phyloP scores from a whole-genome alignment of 495 filamentous ascomycete genomes.

The Pyronema domesticum region DNA sequence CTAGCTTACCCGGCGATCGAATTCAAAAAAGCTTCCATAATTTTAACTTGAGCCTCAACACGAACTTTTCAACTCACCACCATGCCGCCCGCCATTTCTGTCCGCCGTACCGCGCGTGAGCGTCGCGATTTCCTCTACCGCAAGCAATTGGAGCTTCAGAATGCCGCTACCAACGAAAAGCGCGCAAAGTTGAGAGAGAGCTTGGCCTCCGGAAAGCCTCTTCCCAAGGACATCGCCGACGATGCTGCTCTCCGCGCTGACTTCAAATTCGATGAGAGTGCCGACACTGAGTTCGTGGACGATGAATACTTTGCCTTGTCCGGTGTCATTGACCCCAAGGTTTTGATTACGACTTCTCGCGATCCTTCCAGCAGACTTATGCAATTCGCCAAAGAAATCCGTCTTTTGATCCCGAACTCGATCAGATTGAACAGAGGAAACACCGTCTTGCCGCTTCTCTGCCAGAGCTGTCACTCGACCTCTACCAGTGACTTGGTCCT shows the following conservation, averaged over 20 bases:
- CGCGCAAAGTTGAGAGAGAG: conserved; percentile 70
- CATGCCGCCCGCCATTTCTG: too few relatives aligned
- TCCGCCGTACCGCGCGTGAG: too few relatives aligned
- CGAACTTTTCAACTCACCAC: too few relatives aligned
- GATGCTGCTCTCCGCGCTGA: conserved; percentile 72
- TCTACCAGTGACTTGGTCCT: conserved; percentile 72
- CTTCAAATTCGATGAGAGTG: conserved; percentile 85
- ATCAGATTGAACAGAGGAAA: conserved; percentile 88
- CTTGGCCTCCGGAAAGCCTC: conserved; percentile 56
- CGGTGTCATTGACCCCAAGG: conserved; percentile 67
- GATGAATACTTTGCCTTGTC: conserved; percentile 83
- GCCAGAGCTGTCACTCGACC: conserved; percentile 57
- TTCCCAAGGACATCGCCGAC: conserved; percentile 74
- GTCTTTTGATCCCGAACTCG: conserved; percentile 72
- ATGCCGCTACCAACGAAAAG: conserved; percentile 85
- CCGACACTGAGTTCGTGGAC: conserved; percentile 64
- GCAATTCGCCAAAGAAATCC: conserved; percentile 89
- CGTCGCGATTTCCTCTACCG: conserved; percentile 90
- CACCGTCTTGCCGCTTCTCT: conserved; percentile 66
- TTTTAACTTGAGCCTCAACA: too few relatives aligned
- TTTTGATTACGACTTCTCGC: conserved; percentile 81
- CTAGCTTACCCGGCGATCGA: too few relatives aligned
- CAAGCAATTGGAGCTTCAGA: conserved; percentile 44
- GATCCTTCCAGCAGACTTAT: conserved; percentile 69
- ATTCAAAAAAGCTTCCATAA: too few relatives aligned